A percentile compares a stretch with the other conserved stretches of the same genome.
Evolutionary conservation across 2,329 filamentous ascomycete genomes (phyloP).

Genomic region (Fusarium penzigii): DNA sequence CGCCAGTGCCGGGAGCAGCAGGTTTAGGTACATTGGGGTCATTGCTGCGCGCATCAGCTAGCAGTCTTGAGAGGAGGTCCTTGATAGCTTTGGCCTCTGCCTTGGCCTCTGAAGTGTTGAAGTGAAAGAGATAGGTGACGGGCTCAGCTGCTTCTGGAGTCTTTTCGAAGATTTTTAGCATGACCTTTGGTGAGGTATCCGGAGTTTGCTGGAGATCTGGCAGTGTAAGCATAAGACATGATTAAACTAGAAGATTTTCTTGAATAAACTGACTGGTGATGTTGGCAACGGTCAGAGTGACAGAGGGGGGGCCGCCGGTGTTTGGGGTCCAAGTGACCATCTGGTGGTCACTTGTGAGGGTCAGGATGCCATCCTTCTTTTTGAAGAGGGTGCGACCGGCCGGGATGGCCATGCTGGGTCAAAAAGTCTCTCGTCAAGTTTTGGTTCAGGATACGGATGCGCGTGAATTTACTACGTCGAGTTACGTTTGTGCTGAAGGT

Average conservation of each 20-base stretch:
- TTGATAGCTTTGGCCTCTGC: constrained; percentile 84
- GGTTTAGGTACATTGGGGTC: constrained; percentile 55
- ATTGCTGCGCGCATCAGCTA: constrained; percentile 65
- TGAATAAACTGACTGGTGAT: constrained; percentile 71
- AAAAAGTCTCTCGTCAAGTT: neutral
- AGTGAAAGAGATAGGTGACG: constrained; percentile 81
- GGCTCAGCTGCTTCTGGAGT: constrained; percentile 58
- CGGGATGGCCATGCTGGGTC: constrained; percentile 54
- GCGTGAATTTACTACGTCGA: neutral
- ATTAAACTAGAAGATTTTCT: neutral
- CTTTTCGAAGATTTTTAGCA: constrained; percentile 88
- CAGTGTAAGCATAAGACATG: neutral
- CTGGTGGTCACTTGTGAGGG: constrained; percentile 71
- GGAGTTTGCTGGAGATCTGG: constrained; percentile 95
- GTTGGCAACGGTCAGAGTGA: constrained; percentile 71
- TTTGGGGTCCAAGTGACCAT: constrained; percentile 81
- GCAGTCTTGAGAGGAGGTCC: constrained; percentile 75
- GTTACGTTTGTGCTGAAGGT: no score
- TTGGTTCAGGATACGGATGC: neutral
- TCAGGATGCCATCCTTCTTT: constrained; percentile 89
- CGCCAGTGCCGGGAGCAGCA: constrained; percentile 32
- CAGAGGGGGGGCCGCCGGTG: constrained; percentile 60
- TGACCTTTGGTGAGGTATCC: constrained; percentile 83
- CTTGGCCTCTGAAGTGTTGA: constrained; percentile 79
- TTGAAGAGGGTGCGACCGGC: constrained; percentile 79